phyloP scores from a whole-genome alignment of 2,329 filamentous ascomycete species.

The Conoideocrella luteorostrata region DNA sequence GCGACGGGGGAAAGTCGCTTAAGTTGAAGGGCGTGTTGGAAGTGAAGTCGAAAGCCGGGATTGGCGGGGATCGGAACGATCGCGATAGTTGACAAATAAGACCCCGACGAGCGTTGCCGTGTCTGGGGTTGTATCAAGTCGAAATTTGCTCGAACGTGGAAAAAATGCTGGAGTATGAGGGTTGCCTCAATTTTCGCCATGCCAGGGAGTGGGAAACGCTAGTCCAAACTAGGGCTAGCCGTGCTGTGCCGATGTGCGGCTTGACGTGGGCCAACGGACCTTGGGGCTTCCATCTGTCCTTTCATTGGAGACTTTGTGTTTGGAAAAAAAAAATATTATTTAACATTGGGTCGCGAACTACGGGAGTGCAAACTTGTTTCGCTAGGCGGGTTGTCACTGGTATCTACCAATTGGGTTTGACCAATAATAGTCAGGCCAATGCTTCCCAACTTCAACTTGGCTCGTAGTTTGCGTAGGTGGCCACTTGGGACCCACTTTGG shows the following conservation, averaged over 20 bases:
- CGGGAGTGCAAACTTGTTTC: no score
- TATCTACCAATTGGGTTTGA: no score
- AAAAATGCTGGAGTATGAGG: slow-evolving; percentile 32
- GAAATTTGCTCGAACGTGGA: slow-evolving; percentile 37
- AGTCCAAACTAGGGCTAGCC: slow-evolving; percentile 19
- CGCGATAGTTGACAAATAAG: slow-evolving; percentile 18
- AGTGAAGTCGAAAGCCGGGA: slow-evolving; percentile 9
- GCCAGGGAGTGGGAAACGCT: slow-evolving; percentile 34
- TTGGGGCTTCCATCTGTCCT: no score
- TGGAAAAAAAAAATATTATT: no score
- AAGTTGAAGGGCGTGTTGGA: not conserved
- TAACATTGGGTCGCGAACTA: no score
- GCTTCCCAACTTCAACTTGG: not conserved
- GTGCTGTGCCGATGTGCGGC: slow-evolving; percentile 1
- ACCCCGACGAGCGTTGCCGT: slow-evolving; percentile 33
- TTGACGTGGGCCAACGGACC: slow-evolving; percentile 5
- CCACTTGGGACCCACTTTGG: slow-evolving; percentile 4
- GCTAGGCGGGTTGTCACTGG: no score
- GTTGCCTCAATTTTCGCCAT: slow-evolving; percentile 37
- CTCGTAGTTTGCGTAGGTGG: slow-evolving; percentile 4
- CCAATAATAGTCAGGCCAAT: no score
- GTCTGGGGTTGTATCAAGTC: slow-evolving; percentile 34
- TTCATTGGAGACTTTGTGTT: no score
- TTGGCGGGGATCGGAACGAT: slow-evolving; percentile 13
- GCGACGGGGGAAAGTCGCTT: slow-evolving; percentile 7